These are phyloP conservation scores for Argentina anserina DNA, from an alignment of 306 rosid species.

Conservation along the genomic window DNA sequence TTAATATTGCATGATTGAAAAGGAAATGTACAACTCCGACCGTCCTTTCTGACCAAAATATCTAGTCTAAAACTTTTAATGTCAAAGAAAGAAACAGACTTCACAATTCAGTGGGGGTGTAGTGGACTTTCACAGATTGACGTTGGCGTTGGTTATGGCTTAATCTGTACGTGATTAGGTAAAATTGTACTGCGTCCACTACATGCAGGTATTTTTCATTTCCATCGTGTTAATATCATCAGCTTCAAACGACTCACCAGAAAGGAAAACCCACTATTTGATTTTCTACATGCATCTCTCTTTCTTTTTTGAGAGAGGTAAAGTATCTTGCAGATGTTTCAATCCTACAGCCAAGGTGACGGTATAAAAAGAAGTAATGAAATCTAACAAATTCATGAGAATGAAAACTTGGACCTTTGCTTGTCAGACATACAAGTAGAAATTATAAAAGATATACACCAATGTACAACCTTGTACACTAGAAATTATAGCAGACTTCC, in stretches of 20 bases:
- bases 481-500: background rate
- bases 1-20: background rate
- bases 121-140: background rate
- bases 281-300: background rate
- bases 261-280: background rate
- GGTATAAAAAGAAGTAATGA: background rate
- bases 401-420: too few species aligned
- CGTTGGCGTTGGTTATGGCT: background rate
- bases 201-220: background rate
- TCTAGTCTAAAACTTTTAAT: too few species aligned
- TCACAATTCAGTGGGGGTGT: background rate
- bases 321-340: background rate
- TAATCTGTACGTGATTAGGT: too few species aligned
- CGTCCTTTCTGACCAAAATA: slow-evolving; percentile 1
- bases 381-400: too few species aligned
- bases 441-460: background rate
- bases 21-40: background rate
- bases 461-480: background rate
- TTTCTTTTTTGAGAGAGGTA: too few species aligned
- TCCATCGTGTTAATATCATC: background rate
- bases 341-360: background rate
- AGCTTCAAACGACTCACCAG: too few species aligned
- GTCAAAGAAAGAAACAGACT: background rate
- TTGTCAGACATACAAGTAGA: too few species aligned
- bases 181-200: background rate